phyloP scores from a whole-genome alignment of 2,329 filamentous ascomycete genomes.

The Pestalotiopsis sp. region DNA sequence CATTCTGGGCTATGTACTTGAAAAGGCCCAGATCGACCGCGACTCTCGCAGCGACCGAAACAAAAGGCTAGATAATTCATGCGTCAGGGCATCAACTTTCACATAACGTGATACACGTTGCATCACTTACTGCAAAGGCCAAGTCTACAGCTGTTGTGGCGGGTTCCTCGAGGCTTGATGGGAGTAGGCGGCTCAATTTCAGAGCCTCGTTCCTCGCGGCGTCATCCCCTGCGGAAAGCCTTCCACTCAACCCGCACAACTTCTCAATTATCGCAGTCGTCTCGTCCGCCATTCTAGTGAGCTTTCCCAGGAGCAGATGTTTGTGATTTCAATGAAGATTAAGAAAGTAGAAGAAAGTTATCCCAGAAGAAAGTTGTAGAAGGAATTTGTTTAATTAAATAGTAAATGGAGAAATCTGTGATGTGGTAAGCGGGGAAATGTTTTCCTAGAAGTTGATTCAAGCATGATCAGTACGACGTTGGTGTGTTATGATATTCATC shows the following conservation, averaged over 20 bases:
- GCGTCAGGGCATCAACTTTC: background rate
- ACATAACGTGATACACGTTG: background rate
- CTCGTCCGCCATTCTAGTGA: background rate
- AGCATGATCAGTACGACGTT: too few relatives aligned
- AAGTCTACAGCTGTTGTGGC: background rate
- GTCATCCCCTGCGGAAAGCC: background rate
- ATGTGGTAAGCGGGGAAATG: too few relatives aligned
- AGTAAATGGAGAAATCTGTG: too few relatives aligned
- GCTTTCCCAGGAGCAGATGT: too few relatives aligned
- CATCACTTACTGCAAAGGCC: background rate
- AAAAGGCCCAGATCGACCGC: conserved; percentile 26
- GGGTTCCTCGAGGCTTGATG: background rate
- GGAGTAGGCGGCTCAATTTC: background rate
- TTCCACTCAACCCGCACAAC: background rate
- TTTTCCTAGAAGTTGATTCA: too few relatives aligned
- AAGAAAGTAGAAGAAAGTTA: too few relatives aligned
- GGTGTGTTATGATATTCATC: too few relatives aligned
- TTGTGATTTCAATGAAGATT: too few relatives aligned
- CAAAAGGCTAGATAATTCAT: background rate
- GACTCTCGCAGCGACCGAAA: conserved; percentile 21
- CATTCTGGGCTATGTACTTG: conserved; percentile 19
- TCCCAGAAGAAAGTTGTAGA: too few relatives aligned
- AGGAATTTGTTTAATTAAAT: too few relatives aligned
- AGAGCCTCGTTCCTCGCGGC: background rate
- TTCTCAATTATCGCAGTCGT: background rate